Evolutionary conservation across 2,329 filamentous ascomycete genomes (phyloP), one percentile per base, ranked within the genome.

Genomic region (Cercospora sp.): DNA sequence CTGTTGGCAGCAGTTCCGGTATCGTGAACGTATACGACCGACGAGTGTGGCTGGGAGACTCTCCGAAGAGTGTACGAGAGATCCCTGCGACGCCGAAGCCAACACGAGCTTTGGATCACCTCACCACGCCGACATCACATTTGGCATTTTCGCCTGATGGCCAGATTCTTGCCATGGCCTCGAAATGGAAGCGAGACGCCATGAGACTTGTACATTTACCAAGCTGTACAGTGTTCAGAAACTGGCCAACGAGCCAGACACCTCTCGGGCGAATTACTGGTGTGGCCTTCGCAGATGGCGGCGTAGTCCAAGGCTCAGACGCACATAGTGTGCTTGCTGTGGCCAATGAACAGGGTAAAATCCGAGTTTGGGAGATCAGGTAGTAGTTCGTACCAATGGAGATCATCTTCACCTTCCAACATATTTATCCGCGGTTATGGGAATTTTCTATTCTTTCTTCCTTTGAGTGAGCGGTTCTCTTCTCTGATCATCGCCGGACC

Each of bases 11-110:
- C 67, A 91, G 88, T 71, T 93, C 89, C 69, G 95, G 95, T 67
- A 91, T 99, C 67, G 89, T 96, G 66, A 98, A 98, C 79, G 85
- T 99, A 69, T 99, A 99, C 82, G 93, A 98, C 77, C 90, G 95
- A 5, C 83, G 87, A 70, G 83, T 86, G 30, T 89, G 93, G 81
- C 72, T 77, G 33, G 67, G 64, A n/a, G 62, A 66, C 23, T 65
- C 64, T 33, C 66, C 63, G 9, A 73, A 64, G 18, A 59, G 39
- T n/a, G 60, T 67, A 16, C 26, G 61, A 30, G 61, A 69, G 16
- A 64, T 95, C 68, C 89, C 89, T 30, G 84, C 86, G 71, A 84
- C 86, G 48, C 95, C 92, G 0, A 87, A 88, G 72, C 95, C 95
- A 0, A 84, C 86, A 13, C 87, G 90, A 63, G 86, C 85, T 3